Evolutionary conservation across 352 stramenopile species (phyloP).

Genomic region (Chloridella minuta): DNA sequence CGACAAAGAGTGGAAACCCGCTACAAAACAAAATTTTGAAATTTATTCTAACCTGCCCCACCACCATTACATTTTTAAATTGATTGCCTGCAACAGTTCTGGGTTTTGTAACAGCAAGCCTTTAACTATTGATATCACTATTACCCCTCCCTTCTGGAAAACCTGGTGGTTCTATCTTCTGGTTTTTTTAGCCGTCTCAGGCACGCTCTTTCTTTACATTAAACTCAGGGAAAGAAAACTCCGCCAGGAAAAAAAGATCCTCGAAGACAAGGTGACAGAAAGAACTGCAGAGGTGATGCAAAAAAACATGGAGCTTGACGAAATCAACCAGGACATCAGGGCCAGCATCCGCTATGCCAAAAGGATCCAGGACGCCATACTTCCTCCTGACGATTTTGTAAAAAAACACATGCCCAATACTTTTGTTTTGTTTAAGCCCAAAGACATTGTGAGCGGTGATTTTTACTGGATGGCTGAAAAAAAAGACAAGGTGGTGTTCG

Average conservation of each 20-base stretch:
- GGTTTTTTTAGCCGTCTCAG: too few species aligned
- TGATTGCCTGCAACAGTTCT: too few species aligned
- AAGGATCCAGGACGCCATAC: neutral
- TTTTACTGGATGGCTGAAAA: neutral
- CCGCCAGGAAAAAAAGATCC: neutral
- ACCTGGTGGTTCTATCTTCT: too few species aligned
- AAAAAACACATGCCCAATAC: neutral
- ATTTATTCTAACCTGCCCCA: too few species aligned
- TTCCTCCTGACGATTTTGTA: neutral
- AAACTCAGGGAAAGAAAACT: neutral
- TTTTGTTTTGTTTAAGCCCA: neutral
- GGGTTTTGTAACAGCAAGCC: too few species aligned
- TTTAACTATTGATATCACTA: too few species aligned
- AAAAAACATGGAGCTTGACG: neutral
- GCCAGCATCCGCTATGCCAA: neutral
- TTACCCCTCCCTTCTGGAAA: too few species aligned
- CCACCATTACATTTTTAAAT: too few species aligned
- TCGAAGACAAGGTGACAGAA: neutral
- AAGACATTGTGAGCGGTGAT: neutral
- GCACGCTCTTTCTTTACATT: neutral
- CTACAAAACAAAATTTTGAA: too few species aligned
- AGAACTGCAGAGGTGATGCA: neutral
- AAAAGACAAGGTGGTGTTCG: neutral
- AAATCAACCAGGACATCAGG: neutral
- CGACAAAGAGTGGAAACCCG: too few species aligned